phyloP scores from a whole-genome alignment of 192 early-diverging fungal genomes.

The Gonapodya sp. region DNA sequence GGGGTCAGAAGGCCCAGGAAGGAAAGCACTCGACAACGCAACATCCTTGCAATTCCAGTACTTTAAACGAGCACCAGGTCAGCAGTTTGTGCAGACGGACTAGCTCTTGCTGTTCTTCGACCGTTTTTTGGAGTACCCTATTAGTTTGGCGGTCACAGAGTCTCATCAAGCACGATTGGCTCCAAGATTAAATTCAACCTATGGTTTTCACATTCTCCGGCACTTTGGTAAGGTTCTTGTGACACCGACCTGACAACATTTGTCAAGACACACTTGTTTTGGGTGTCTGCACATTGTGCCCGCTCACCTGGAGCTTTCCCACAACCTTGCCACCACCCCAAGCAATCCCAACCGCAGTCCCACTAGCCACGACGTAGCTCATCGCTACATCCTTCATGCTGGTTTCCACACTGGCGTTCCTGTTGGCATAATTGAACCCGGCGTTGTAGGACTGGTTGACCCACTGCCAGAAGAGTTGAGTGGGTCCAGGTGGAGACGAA shows the following conservation, averaged over 20 bases:
- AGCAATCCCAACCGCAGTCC: background rate
- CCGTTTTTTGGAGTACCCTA: no score
- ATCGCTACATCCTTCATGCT: conserved; percentile 35
- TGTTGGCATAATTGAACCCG: conserved; percentile 74
- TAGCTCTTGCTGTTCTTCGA: no score
- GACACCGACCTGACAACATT: no score
- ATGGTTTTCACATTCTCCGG: no score
- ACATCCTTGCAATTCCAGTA: no score
- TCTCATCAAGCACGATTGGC: no score
- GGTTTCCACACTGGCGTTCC: conserved; percentile 70
- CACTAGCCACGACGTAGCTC: background rate
- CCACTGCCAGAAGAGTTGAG: conserved; percentile 71
- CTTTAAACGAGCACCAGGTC: no score
- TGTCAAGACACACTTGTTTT: conserved; percentile 8
- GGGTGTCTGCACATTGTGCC: conserved; percentile 52
- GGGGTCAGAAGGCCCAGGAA: background rate
- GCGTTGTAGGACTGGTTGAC: conserved; percentile 75
- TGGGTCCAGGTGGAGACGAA: conserved; percentile 20
- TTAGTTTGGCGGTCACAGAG: no score
- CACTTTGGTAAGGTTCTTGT: no score
- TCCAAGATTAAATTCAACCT: no score
- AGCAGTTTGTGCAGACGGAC: no score
- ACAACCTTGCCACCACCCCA: conserved; percentile 25
- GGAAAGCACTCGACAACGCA: background rate
- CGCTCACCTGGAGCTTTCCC: conserved; percentile 52